These are phyloP conservation scores for Aspergillus ibericus DNA, from an alignment of 2,329 filamentous ascomycete species.

Conservation along the genomic window DNA sequence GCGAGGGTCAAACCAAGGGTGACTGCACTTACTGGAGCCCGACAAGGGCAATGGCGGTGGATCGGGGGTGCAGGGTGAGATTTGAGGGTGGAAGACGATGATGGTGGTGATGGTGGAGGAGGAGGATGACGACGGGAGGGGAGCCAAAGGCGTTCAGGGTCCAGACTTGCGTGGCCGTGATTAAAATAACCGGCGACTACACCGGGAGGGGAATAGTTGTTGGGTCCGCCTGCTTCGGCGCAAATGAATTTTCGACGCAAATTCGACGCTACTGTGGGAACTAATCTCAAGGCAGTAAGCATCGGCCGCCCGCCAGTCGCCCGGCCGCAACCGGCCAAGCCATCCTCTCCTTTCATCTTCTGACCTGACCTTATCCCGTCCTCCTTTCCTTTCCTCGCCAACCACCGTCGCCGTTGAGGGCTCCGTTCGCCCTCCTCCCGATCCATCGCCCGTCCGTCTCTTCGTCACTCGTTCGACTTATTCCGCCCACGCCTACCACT, in stretches of 20 bases:
- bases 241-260: not conserved
- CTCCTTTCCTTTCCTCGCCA: conserved; percentile 1
- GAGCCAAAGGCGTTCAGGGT: not conserved
- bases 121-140: not conserved
- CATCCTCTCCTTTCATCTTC: conserved; percentile 5
- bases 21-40: not conserved
- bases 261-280: not conserved
- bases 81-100: not conserved
- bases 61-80: not conserved
- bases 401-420: not conserved
- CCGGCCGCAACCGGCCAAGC: conserved; percentile 13
- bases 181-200: not conserved
- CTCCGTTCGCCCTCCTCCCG: not conserved
- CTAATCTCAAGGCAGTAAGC: not conserved
- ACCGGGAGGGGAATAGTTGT: not conserved
- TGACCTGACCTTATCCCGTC: conserved; percentile 3
- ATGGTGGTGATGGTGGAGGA: too few species aligned
- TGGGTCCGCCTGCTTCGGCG: not conserved
- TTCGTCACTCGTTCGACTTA: conserved; percentile 7
- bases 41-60: not conserved
- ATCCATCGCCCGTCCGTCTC: not conserved
- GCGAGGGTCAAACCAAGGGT: conserved; percentile 1
- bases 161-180: not conserved
- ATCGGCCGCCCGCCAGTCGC: not conserved
- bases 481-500: not conserved